These are phyloP conservation scores for Cutaneotrichosporon sp. DNA, from an alignment of 1,284 basidiomycete genomes.

Conservation along the genomic window DNA sequence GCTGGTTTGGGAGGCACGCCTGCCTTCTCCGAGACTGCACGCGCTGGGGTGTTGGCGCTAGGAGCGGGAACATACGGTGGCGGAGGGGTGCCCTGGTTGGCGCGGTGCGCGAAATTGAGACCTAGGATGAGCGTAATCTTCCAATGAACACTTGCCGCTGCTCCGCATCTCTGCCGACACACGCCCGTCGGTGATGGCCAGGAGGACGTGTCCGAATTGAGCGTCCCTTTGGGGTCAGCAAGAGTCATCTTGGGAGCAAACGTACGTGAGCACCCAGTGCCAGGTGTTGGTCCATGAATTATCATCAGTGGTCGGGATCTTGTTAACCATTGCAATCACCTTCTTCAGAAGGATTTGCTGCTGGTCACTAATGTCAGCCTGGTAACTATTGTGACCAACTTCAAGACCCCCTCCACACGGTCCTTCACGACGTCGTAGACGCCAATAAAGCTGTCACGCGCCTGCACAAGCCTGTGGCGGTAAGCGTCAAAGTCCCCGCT, in stretches of 20 bases:
- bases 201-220: slow-evolving; percentile 77
- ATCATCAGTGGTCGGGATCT: slow-evolving; percentile 53
- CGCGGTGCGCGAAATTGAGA: slow-evolving; percentile 77
- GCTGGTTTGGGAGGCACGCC: slow-evolving; percentile 43
- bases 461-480: slow-evolving; percentile 69
- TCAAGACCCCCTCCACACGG: slow-evolving; percentile 88
- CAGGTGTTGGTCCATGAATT: slow-evolving; percentile 94
- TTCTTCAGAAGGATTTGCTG: slow-evolving; percentile 87
- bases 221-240: slow-evolving; percentile 63
- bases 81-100: slow-evolving; percentile 24
- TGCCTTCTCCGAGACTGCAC: not conserved
- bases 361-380: slow-evolving; percentile 55
- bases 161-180: slow-evolving; percentile 87
- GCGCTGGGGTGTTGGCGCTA: slow-evolving; percentile 11
- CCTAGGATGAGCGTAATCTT: slow-evolving; percentile 52
- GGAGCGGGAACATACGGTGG: slow-evolving; percentile 49
- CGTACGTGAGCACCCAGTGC: slow-evolving; percentile 72
- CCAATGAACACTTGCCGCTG: slow-evolving; percentile 60
- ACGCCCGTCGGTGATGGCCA: slow-evolving; percentile 86
- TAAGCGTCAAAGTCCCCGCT: slow-evolving; percentile 86
- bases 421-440: slow-evolving; percentile 91
- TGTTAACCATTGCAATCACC: slow-evolving; percentile 69
- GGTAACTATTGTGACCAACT: slow-evolving; percentile 49
- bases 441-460: slow-evolving; percentile 78
- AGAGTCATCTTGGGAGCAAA: no score